Evolutionary conservation across 2,329 filamentous ascomycete species (phyloP).

Genomic region (Fusarium hostae): DNA sequence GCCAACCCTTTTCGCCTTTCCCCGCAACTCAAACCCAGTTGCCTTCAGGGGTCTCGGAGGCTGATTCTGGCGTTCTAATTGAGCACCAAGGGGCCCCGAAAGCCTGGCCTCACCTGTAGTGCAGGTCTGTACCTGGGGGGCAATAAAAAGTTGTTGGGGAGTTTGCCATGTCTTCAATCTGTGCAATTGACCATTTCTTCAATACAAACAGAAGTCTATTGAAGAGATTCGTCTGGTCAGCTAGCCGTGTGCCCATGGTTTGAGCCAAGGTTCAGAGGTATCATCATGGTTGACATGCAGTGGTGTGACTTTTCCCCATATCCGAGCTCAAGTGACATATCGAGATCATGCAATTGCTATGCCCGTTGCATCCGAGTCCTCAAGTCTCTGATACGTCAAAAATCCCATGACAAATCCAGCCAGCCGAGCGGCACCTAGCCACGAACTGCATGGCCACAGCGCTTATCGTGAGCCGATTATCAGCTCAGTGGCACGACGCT

Average conservation of each 20-base stretch:
- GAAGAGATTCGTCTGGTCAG: not conserved
- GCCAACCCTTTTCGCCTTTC: slow-evolving; percentile 6
- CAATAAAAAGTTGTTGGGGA: slow-evolving; percentile 1
- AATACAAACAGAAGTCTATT: not conserved
- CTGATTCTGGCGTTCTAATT: slow-evolving; percentile 6
- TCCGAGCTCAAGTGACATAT: slow-evolving; percentile 15
- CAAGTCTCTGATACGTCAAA: slow-evolving; percentile 20
- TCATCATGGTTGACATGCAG: slow-evolving; percentile 13
- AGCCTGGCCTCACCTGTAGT: slow-evolving; percentile 1
- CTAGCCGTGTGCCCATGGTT: slow-evolving; percentile 27
- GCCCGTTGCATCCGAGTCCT: slow-evolving; percentile 12
- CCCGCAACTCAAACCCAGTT: slow-evolving; percentile 30
- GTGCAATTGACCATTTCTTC: slow-evolving; percentile 1
- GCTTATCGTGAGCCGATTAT: slow-evolving; percentile 32
- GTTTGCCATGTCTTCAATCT: not conserved
- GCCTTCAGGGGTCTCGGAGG: slow-evolving; percentile 32
- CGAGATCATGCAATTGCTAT: slow-evolving; percentile 32
- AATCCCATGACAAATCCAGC: not conserved
- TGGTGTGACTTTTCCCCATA: slow-evolving; percentile 34
- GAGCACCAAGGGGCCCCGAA: not conserved
- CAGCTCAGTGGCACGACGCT: slow-evolving; percentile 34
- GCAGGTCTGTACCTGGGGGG: not conserved
- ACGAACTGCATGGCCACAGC: slow-evolving; percentile 21
- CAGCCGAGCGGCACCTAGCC: not conserved
- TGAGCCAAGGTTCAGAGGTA: slow-evolving; percentile 2